Base-by-base conservation (phyloP, 169 alveolate genomes). In the Eimeria sp. region DNA sequence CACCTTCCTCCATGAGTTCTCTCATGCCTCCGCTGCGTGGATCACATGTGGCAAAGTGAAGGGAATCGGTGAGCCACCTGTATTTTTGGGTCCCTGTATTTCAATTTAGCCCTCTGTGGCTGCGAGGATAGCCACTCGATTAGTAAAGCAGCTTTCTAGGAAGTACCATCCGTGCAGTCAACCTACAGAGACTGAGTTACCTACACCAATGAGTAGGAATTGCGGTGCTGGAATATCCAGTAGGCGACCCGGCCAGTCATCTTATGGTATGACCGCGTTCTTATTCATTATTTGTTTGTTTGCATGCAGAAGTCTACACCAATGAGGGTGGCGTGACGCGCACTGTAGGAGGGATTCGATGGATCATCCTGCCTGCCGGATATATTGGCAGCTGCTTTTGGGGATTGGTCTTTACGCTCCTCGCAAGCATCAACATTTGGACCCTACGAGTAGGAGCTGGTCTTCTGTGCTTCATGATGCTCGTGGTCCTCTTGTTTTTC, bases 11-110 rank as follows among this genome's bases (percentile, higher is more conserved):
- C 98, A 97, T 85, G 98, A 97, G 74, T 97, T 97, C 91, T 96
- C 97, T 30, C 98, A 97, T 77, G 98, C 98, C 43, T 96, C 97
- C n/a, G 98, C 98, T 54, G 89, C 97, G 56, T 97, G 98, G 98
- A 52, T 96, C 30, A 96, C 98, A n/a, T 97, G 98, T 54, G 98
- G 98, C n/a, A 91, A 83, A 20, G 98, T 97, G 13, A 96, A 96
- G 60, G 97, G 97, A 52, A 97, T 97, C 95, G 98, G 98, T 97
- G 91, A 40, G 96, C 33, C 20, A 37, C 54, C 80, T 11, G 13
- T 33, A 11, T 71, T 71, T 71, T 37, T 18, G 54, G 80, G 3
- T 71, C 18, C 54, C 11, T 0, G 11, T 4, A 11, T 25, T 16
- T 71, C 14, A 66, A 9, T 43, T 14, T 46, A 66, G 16, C 37